Evolutionary conservation across 1,284 basidiomycete species (phyloP).

Genomic region (Cutaneotrichosporon spelunceum): DNA sequence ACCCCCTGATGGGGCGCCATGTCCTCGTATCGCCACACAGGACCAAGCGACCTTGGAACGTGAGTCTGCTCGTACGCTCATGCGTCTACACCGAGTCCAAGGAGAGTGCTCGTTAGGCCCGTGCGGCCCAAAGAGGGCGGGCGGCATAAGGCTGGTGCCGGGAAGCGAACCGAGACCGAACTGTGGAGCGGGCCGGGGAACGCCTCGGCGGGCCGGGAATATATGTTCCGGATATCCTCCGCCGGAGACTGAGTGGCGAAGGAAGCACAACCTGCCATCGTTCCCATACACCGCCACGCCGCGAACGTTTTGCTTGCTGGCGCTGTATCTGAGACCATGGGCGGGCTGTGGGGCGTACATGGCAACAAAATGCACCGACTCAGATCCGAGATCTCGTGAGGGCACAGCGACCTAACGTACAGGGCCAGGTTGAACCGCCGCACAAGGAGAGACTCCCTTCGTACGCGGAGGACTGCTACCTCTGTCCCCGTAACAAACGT

Average conservation of each 20-base stretch:
- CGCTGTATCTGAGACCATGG: too few species aligned
- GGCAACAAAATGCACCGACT: neutral
- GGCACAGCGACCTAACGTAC: constrained; percentile 55
- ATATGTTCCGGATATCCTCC: neutral
- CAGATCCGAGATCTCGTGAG: neutral
- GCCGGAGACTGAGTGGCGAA: neutral
- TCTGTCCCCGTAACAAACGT: constrained; percentile 85
- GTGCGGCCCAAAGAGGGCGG: neutral
- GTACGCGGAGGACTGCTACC: constrained; percentile 78
- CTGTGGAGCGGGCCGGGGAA: neutral
- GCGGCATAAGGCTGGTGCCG: neutral
- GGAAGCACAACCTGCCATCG: neutral
- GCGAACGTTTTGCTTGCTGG: too few species aligned
- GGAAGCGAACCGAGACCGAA: neutral
- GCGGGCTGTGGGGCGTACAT: neutral
- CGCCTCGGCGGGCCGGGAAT: neutral
- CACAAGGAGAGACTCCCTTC: constrained; percentile 59
- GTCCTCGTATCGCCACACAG: constrained; percentile 81
- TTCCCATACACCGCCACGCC: neutral
- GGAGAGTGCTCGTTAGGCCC: too few species aligned
- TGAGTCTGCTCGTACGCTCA: constrained; percentile 18
- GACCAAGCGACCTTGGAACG: constrained; percentile 47
- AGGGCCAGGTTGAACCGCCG: constrained; percentile 73
- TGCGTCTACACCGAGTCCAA: neutral
- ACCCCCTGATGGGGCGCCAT: constrained; percentile 55